Conservation (phyloP, 495 filamentous ascomycete species). For the Durotheca rogersii region DNA sequence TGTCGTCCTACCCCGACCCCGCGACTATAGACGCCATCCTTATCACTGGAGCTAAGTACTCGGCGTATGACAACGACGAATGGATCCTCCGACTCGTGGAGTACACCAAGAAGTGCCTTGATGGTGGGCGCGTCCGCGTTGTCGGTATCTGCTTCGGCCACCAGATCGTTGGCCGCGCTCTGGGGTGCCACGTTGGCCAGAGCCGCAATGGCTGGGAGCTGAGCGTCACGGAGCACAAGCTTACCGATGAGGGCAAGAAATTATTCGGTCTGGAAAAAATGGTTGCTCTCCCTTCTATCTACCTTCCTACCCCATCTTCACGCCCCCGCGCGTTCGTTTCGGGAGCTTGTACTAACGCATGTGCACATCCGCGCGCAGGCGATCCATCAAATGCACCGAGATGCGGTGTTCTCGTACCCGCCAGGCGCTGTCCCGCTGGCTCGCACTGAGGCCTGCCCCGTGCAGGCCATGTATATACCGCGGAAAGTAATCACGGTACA, state of each 20-base stretch:
- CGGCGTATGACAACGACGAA: conserved; percentile 58
- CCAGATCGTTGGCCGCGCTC: conserved; percentile 79
- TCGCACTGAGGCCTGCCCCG: conserved; percentile 62
- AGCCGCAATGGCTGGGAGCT: conserved; percentile 78
- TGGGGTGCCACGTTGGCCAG: conserved; percentile 66
- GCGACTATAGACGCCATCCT: conserved; percentile 78
- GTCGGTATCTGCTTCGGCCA: conserved; percentile 90
- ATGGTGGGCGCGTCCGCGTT: conserved; percentile 54
- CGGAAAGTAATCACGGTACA: conserved; percentile 74
- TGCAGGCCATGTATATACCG: conserved; percentile 80
- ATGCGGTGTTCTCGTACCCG: conserved; percentile 70
- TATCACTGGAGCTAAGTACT: conserved; percentile 69
- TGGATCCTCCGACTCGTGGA: conserved; percentile 79
- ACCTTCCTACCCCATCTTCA: conserved; percentile 4
- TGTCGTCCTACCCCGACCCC: conserved; percentile 63
- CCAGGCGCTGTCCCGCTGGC: conserved; percentile 63
- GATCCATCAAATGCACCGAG: conserved; percentile 88
- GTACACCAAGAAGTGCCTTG: conserved; percentile 62
- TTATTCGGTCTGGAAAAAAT: conserved; percentile 69
- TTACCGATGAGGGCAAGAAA: conserved; percentile 70
- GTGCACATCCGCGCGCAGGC: conserved; percentile 47
- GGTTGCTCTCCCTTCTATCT: conserved; percentile 47
- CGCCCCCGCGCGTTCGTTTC: background rate
- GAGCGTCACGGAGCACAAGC: conserved; percentile 65
- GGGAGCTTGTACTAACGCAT: conserved; percentile 1